These are phyloP conservation scores for Yamadazyma takamatsuzukensis DNA, from an alignment of 805 yeast genomes.

Conservation along the genomic window DNA sequence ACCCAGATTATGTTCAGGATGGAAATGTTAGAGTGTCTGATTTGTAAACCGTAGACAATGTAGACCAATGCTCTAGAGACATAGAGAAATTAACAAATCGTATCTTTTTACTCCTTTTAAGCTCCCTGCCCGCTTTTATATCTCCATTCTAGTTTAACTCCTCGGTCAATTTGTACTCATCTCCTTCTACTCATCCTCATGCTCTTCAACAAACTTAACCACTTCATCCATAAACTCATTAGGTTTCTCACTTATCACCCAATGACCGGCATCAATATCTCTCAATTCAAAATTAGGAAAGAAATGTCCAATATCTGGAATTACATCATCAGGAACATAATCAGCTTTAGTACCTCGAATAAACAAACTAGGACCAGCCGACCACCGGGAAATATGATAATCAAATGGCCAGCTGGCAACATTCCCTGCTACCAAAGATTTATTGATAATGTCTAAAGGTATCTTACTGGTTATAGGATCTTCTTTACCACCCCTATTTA, in stretches of 20 bases:
- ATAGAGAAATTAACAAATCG: background rate
- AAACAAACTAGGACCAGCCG: slow-evolving; percentile 67
- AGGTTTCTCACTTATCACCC: slow-evolving; percentile 90
- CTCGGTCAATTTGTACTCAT: too few relatives aligned
- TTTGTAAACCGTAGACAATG: slow-evolving; percentile 9
- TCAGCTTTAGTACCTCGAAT: slow-evolving; percentile 73
- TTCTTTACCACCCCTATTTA: slow-evolving; percentile 41
- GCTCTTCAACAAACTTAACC: slow-evolving; percentile 56
- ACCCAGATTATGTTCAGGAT: slow-evolving; percentile 32
- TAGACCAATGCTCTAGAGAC: background rate
- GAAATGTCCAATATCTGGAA: slow-evolving; percentile 67
- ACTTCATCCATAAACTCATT: slow-evolving; percentile 62
- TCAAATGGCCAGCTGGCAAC: slow-evolving; percentile 78
- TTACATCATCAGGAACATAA: slow-evolving; percentile 79
- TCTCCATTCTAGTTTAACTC: too few relatives aligned
- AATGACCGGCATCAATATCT: slow-evolving; percentile 85
- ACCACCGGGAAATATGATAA: slow-evolving; percentile 49
- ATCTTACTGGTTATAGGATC: slow-evolving; percentile 51
- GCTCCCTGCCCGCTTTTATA: too few relatives aligned
- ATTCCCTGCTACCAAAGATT: slow-evolving; percentile 58
- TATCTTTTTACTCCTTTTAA: too few relatives aligned
- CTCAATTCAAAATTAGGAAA: slow-evolving; percentile 75
- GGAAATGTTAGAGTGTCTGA: slow-evolving; percentile 28
- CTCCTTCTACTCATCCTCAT: slow-evolving; percentile 31
- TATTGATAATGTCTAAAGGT: slow-evolving; percentile 68